These are phyloP conservation scores for Globisporangium uncinulatum DNA, from an alignment of 352 stramenopile species.

Conservation along the genomic window DNA sequence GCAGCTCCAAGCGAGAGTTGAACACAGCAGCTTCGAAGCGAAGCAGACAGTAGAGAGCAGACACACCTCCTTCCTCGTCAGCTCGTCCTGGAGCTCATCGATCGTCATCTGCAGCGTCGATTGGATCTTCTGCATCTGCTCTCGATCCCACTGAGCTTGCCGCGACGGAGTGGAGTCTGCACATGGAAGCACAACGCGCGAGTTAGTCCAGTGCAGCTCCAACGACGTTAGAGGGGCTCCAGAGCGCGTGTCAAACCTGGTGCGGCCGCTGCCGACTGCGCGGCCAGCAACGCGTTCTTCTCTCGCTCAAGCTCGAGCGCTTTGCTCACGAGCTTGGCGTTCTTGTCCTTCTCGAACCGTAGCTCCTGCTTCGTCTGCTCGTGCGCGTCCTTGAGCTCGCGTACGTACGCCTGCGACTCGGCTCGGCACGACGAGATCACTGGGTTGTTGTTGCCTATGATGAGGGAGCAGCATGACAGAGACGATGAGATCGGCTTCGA, in stretches of 20 bases:
- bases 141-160: constrained; percentile 55
- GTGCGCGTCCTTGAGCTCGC: constrained; percentile 56
- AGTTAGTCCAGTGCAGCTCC: not conserved
- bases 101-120: constrained; percentile 65
- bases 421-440: constrained; percentile 47
- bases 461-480: not conserved
- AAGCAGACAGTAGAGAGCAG: not conserved
- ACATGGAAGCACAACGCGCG: not conserved
- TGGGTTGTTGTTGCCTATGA: constrained; percentile 34
- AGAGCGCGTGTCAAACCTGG: not conserved
- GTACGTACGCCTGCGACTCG: constrained; percentile 59
- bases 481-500: no score
- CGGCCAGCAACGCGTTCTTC: constrained; percentile 46
- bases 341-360: constrained; percentile 73
- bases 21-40: not conserved
- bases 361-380: constrained; percentile 54
- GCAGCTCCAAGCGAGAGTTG: not conserved
- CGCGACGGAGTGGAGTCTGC: constrained; percentile 9
- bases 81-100: constrained; percentile 74
- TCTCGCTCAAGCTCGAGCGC: constrained; percentile 65
- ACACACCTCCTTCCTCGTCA: constrained; percentile 53
- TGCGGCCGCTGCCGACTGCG: not conserved
- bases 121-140: constrained; percentile 70
- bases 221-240: not conserved
- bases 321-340: constrained; percentile 58